phyloP scores from a whole-genome alignment of 305 asterid genomes.

The Ilex paraguariensis region DNA sequence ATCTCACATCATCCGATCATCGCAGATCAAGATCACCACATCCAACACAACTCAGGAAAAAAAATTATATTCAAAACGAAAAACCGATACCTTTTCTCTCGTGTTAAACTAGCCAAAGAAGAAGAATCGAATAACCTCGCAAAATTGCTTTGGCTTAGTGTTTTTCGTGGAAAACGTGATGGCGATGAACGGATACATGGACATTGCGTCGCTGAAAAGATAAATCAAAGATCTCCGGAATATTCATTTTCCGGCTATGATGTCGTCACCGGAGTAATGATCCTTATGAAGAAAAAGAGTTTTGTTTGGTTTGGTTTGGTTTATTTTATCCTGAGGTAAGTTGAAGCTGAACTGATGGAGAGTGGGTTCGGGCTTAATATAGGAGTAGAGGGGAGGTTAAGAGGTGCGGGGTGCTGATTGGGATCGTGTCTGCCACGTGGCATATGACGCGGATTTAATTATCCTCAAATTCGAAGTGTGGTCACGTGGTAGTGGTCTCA shows the following conservation, averaged over 20 bases:
- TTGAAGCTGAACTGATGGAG: not conserved
- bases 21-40: not conserved
- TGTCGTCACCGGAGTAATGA: not conserved
- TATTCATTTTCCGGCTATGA: constrained; percentile 18
- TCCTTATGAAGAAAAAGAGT: not conserved
- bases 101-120: not conserved
- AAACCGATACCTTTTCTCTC: not conserved
- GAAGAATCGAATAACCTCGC: constrained; percentile 3
- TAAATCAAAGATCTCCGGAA: constrained; percentile 11
- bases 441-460: not conserved
- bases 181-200: constrained; percentile 47
- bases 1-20: constrained; percentile 1
- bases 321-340: not conserved
- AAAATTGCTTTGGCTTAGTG: constrained; percentile 13
- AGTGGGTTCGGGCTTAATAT: not conserved
- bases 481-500: not conserved
- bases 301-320: not conserved
- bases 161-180: constrained; percentile 69
- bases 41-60: not conserved
- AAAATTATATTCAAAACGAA: not conserved
- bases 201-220: constrained; percentile 29
- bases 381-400: not conserved
- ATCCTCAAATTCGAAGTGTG: not conserved
- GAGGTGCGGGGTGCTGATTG: not conserved
- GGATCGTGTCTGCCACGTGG: not conserved